Percentiles rank a stretch among this genome's conserved stretches.
Conservation (phyloP, 306 rosid species). For the Quillaja saponaria region DNA sequence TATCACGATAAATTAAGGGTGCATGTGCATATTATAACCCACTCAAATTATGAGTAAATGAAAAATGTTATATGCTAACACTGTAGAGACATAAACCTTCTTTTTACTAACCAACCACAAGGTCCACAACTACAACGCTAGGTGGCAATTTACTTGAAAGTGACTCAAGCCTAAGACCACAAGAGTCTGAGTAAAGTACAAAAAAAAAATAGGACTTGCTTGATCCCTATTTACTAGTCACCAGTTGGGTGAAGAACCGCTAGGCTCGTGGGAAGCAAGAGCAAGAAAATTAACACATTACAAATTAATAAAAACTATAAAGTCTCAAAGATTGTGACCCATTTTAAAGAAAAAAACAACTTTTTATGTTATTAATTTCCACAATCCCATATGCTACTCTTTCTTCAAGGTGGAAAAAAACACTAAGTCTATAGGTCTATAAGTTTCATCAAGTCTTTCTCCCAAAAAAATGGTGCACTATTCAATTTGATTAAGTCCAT, state of each 20-base stretch:
- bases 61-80: no score
- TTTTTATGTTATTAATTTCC: slow-evolving; percentile 10
- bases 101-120: no score
- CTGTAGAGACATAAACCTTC: no score
- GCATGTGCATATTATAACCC: no score
- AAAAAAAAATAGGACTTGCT: no score
- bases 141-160: slow-evolving; percentile 30
- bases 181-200: neutral
- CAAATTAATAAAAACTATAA: no score
- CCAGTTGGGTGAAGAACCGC: no score
- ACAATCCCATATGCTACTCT: slow-evolving; percentile 2
- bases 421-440: slow-evolving; percentile 23
- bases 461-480: slow-evolving; percentile 8
- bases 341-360: slow-evolving; percentile 15
- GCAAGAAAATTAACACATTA: no score
- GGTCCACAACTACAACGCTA: slow-evolving; percentile 36
- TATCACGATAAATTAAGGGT: no score
- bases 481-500: slow-evolving; percentile 16
- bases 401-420: slow-evolving; percentile 25
- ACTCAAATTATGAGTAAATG: no score
- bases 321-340: slow-evolving; percentile 33
- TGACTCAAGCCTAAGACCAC: slow-evolving; percentile 6
- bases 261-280: no score
- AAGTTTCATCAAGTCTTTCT: slow-evolving; percentile 14
- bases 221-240: no score